Base-by-base conservation (phyloP, 371 early-diverging fungal genomes). In the Capillidium heterosporum region DNA sequence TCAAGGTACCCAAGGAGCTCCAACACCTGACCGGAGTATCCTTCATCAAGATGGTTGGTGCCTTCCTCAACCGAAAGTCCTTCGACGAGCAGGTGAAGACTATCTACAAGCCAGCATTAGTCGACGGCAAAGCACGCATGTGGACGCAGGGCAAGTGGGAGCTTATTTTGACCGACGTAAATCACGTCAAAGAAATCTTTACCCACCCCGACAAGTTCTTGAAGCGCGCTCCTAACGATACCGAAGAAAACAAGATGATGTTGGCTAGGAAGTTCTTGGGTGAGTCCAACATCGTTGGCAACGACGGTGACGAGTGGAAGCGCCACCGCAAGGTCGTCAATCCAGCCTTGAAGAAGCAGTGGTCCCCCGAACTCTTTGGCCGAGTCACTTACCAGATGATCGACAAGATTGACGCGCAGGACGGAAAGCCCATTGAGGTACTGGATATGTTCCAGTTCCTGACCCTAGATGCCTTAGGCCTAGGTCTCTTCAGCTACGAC, bases 321-420 rank as follows among this genome's bases (percentile, higher is more conserved):
- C 15, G 8, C 2, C 48, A 58, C 15, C 58, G 58, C 39, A 48
- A n/a, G 13, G 40, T 58, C 39, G 58, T 50, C 19, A 58, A 58
- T 32, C 27, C 58, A 17, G 58, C 51, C 41, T 58, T 58, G 51
- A 49, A 46, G 27, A 49, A 52, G 41, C 51, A 42, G 2, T 58
- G 19, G 17, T 21, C 15, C 0, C 27, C 58, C 32, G 28, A 40
- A 17, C n/a, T 50, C 1, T 58, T 58, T 39, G 48, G 17, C 2
- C 1, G 7, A 2, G 15, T 15, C 32, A 35, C 32, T 19, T 7
- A 32, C 24, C 21, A 51, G 7, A 13, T 51, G n/a, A 21, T 3
- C 3, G 1, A 1, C 21, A 21, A 17, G 13, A 29, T 48, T 48
- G 48, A 48, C 28, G 5, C 2, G 5, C 27, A 24, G 15, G 21